Base-by-base conservation (phyloP, 306 rosid genomes). In the Gynostemma pentaphyllum region DNA sequence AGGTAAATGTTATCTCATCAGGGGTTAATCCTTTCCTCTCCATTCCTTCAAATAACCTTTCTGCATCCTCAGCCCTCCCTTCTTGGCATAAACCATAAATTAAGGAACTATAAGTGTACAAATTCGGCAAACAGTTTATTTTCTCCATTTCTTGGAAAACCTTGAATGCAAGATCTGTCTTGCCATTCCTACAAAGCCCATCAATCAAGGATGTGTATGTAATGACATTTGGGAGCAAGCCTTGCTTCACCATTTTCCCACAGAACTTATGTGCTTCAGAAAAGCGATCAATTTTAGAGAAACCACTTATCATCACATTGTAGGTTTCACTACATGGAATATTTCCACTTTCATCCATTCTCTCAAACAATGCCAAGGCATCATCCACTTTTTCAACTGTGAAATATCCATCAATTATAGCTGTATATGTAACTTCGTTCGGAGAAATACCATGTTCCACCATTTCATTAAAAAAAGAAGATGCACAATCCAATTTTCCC, bases 81-180 rank as follows among this genome's bases (percentile, higher is more conserved):
- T 78, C 83, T 10, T 40, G 66, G 69, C 79, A 66, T 39, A 81
- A 68, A 47, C 85, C 85, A 48, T 74, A 69, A 39, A 77, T 70
- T 46, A 81, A 60, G 46, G 77, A 70, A 55, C 70, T 68, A 72
- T 78, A 81, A 1, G 82, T 74, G 46, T 68, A 77, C 70, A 65
- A 47, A 66, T 74, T 78, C 27, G 79, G 83, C 11, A 45, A 67
- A 60, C 71, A 78, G 67, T 52, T 70, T 62, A 42, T 57, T 24
- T 70, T 49, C 61, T 40, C 74, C 85, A 81, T 81, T 57, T 74
- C 78, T 28, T 70, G 61, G 27, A 74, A 74, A 48, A 81, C 49
- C 72, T 61, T 62, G 52, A 81, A 46, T 3, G 80, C 82, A 64
- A 48, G 56, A 45, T 63, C 75, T 12, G 81, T 72, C 48, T 64